phyloP scores from a whole-genome alignment of 495 filamentous ascomycete species.

The Achaetomiella virescens region DNA sequence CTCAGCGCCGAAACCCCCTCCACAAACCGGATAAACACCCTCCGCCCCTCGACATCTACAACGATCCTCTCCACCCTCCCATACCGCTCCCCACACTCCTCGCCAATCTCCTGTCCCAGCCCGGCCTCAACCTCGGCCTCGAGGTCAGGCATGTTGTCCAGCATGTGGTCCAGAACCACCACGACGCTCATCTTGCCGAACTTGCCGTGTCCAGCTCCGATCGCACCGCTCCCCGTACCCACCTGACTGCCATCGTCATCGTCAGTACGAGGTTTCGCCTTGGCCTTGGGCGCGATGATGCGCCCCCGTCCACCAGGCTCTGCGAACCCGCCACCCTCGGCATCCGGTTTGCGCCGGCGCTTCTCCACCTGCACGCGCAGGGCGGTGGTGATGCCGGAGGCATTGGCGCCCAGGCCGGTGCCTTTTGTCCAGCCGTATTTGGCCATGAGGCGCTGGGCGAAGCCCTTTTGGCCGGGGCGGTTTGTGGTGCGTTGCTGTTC shows the following conservation, averaged over 20 bases:
- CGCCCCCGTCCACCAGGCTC: slow-evolving; percentile 64
- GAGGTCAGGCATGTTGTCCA: slow-evolving; percentile 63
- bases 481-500: slow-evolving; percentile 39
- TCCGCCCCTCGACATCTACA: slow-evolving; percentile 51
- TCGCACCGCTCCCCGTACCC: slow-evolving; percentile 44
- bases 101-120: slow-evolving; percentile 87
- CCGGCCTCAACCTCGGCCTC: slow-evolving; percentile 66
- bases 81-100: slow-evolving; percentile 85
- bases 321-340: slow-evolving; percentile 72
- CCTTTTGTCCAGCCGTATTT: slow-evolving; percentile 93
- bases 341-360: slow-evolving; percentile 66
- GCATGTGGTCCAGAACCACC: slow-evolving; percentile 71
- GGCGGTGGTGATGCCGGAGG: slow-evolving; percentile 74
- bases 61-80: slow-evolving; percentile 79
- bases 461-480: slow-evolving; percentile 67
- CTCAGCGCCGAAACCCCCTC: slow-evolving; percentile 71
- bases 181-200: slow-evolving; percentile 76
- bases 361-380: slow-evolving; percentile 79
- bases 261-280: background rate
- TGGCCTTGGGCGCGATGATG: slow-evolving; percentile 63
- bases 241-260: slow-evolving; percentile 19
- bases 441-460: slow-evolving; percentile 77
- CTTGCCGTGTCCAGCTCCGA: no score
- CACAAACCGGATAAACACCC: slow-evolving; percentile 89
- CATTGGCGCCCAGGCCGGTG: slow-evolving; percentile 72